Base-by-base conservation (phyloP, 2,329 filamentous ascomycete species). In the Diaporthe batatas region DNA sequence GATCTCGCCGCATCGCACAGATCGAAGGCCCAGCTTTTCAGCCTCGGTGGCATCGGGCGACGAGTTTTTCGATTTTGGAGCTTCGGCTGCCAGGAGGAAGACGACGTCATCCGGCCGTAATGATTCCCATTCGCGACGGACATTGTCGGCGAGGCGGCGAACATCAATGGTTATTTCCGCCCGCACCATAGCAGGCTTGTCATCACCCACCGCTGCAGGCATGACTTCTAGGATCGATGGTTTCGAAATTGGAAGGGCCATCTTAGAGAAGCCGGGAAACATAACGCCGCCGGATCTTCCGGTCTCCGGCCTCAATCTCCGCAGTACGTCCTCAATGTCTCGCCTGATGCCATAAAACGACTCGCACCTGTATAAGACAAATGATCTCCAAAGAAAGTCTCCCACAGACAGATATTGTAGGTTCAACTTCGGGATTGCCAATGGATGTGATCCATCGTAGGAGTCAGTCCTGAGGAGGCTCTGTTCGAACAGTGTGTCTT, bases 331-430 rank as follows among this genome's bases (percentile, higher is more conserved):
- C 80, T 98, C 94, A 72, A 99, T 91, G 80, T 99, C 94, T 79
- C 95, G 96, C 58, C 95, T 91, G 73, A 99, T 96, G 74, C 94
- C 94, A 81, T 97, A 98, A 80, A 98, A 98, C 0, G 96, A 90
- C 81, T 99, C 96, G 73, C 92, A 93, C 53, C 96, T 91, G 80
- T 98, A 96, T 11, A 99, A 86, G 18, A 97, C 88, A 78, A 98
- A 92, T 0, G 96, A 95, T 75, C 97, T 90, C 95, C 95, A 99
- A n/a, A 99, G 84, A 78, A 99, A 99, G 81, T 99, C 96, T 3
- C 95, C 95, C 67, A 98, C 91, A 3, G 95, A 97, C 18, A 99
- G 87, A 82, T 99, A 99, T 79, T 99, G 96, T 36, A 99, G 85
- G 77, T 98, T 99, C 58, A 98, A 84, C 81, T 99, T 99, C 3